Conservation (phyloP, 352 stramenopile species). For the Phytophthora cryptogea region DNA sequence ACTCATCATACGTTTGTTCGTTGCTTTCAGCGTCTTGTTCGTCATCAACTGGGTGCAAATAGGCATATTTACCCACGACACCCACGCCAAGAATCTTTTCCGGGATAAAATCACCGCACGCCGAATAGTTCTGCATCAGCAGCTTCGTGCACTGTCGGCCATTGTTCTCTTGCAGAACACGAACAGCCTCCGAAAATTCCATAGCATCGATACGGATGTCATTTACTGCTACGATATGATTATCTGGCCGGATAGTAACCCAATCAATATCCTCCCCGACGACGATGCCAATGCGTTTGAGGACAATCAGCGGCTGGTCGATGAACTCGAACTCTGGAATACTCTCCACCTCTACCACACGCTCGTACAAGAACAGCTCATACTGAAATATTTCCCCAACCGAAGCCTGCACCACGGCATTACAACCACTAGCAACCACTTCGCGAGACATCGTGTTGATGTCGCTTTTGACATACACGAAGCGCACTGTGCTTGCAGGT, state of each 20-base stretch:
- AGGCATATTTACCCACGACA: conserved; percentile 83
- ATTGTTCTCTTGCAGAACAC: conserved; percentile 86
- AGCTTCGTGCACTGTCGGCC: conserved; percentile 86
- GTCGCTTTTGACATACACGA: conserved; percentile 88
- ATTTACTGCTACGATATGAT: conserved; percentile 89
- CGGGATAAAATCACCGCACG: conserved; percentile 85
- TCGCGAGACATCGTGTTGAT: conserved; percentile 86
- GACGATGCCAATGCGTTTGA: conserved; percentile 87
- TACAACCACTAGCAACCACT: conserved; percentile 87
- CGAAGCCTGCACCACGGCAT: conserved; percentile 80
- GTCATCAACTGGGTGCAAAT: conserved; percentile 66
- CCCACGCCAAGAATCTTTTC: conserved; percentile 86
- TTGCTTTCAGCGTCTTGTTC: conserved; percentile 34
- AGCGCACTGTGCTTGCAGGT: conserved; percentile 71
- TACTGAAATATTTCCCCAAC: conserved; percentile 91
- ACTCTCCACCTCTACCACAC: conserved; percentile 88
- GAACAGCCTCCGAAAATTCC: conserved; percentile 79
- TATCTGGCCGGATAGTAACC: conserved; percentile 76
- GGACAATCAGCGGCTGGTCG: conserved; percentile 82
- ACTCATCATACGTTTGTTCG: conserved; percentile 67
- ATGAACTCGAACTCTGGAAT: conserved; percentile 88
- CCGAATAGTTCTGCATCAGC: conserved; percentile 89
- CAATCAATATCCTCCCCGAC: conserved; percentile 80
- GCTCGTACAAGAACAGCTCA: conserved; percentile 86
- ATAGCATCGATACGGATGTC: conserved; percentile 86